Percentiles rank a stretch among this genome's conserved stretches.
phyloP scores from a whole-genome alignment of 2,329 filamentous ascomycete species.

The Sclerotinia subarctica region DNA sequence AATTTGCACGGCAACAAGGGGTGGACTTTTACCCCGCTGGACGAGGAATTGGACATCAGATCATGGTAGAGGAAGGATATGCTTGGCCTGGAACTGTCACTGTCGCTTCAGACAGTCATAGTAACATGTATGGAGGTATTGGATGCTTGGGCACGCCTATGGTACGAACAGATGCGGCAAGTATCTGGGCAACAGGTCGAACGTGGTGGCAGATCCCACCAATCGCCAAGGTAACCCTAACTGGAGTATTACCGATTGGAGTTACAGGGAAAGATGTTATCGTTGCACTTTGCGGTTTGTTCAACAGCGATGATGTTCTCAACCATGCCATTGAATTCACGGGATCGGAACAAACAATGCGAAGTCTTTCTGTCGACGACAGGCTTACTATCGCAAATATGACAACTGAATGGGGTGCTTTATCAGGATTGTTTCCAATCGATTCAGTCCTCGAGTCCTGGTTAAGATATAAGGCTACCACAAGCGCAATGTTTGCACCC shows the following conservation, averaged over 20 bases:
- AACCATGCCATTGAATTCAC: conserved; percentile 90
- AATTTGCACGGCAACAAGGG: conserved; percentile 75
- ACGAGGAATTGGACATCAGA: conserved; percentile 83
- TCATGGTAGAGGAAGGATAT: conserved; percentile 83
- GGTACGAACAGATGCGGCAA: conserved; percentile 82
- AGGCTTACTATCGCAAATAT: conserved; percentile 76
- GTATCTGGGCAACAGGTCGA: conserved; percentile 76
- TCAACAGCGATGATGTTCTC: conserved; percentile 82
- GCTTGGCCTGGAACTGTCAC: conserved; percentile 82
- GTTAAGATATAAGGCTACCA: conserved; percentile 74
- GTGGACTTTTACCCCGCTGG: conserved; percentile 76
- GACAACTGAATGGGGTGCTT: conserved; percentile 77
- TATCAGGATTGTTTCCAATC: conserved; percentile 75
- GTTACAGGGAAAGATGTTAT: conserved; percentile 95
- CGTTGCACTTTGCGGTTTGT: conserved; percentile 79
- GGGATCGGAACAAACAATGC: conserved; percentile 73
- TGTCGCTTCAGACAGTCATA: conserved; percentile 76
- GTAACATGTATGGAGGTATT: conserved; percentile 80
- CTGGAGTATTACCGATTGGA: conserved; percentile 69
- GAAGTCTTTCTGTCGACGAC: conserved; percentile 67
- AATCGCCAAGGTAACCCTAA: conserved; percentile 75
- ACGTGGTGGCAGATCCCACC: conserved; percentile 92
- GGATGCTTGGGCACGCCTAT: conserved; percentile 75
- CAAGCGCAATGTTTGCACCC: conserved; percentile 57
- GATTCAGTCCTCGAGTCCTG: conserved; percentile 69